Base-by-base conservation (phyloP, 2,329 filamentous ascomycete genomes). In the Fusarium brevicatenulatum region DNA sequence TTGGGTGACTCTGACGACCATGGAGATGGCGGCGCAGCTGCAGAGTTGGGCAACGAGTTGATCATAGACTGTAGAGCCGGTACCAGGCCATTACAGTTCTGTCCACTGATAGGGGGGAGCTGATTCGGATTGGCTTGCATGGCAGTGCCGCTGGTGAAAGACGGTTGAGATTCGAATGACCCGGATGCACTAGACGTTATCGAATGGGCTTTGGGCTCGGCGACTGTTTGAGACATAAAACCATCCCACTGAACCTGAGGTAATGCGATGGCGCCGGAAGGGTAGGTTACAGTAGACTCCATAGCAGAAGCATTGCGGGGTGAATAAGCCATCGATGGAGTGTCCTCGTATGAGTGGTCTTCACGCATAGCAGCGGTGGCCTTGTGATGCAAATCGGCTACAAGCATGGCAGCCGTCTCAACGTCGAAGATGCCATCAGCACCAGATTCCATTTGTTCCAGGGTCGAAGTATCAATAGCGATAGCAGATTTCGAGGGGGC, bases 381-480 rank as follows among this genome's bases (percentile, higher is more conserved):
- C 87, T 98, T 98, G 86, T 98, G 95, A 85, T 97, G 95, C 81
- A 98, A 92, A 85, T 98, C 95, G 81, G 95, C 96, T 86, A 99
- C 97, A 82, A 99, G 90, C 94, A 98, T 98, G 77, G 96, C 96
- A 77, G 96, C 96, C 78, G 95, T 95, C 87, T 99, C 95, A 80
- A 98, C 93, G 82, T 98, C 96, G 80, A 98, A 95, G 84, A 95
- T 92, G 81, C 92, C 92, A 82, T 98, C 95, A 82, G 91, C 93
- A 84, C 91, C 93, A 78, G 92, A 93, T 83, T 97, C 95, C 80
- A 98, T 95, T 83, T 97, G 95, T 84, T 98, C 95, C 78, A 98
- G 86, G 63, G 94, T 92, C 52, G 94, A 91, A 54, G 94, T 91
- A 80, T 98, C 96, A 77, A 97, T 90, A 71, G 92, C 77, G 80